Base-by-base conservation (phyloP, 1,284 basidiomycete species). In the Cystobasidium sp. region DNA sequence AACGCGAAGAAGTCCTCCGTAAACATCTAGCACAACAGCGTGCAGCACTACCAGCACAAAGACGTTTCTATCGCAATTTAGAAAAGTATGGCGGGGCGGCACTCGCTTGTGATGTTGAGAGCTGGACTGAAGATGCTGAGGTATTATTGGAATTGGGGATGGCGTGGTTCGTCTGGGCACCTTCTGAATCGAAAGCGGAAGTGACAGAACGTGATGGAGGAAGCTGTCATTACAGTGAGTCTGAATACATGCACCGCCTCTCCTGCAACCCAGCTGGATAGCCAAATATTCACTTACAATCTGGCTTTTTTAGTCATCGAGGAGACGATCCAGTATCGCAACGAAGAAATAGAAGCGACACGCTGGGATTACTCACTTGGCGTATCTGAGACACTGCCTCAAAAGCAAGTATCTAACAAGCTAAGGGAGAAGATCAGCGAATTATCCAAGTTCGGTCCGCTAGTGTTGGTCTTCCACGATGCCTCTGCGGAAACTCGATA, bases 391-490 rank as follows among this genome's bases (percentile, higher is more conserved):
- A 73, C 46, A 7, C 70, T 73, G 6, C 62, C 62, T n/a, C 62
- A 65, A 24, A 39, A 9, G 16, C 37, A 65, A 52, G 44, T 73
- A 6, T 62, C 70, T 18, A 41, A 56, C 16, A 49, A 22, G 16
- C 63, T 73, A 3, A 24, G 52, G 44, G 41, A 44, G 47, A 65
- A 55, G 18, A 73, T 73, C 12, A 53, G 56, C 16, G 51, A 73
- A 43, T 39, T 73, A 20, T 43, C 62, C 5, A 65, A 49, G 22
- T 65, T 31, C 31, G 70, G 70, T 6, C 70, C 70, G 9, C 53
- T 73, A 16, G 51, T 73, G 31, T 52, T 73, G 62, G 70, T 73
- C 52, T 73, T 73, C 44, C 70, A 73, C 63, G 70, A 73, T 58
- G 70, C 70, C 10, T 65, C 62, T 16, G 70, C 70, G 6, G 70